Percentiles rank a stretch among this genome's conserved stretches.
Conservation (phyloP, 176 grass and related monocot genomes). For the Oryza meridionalis region DNA sequence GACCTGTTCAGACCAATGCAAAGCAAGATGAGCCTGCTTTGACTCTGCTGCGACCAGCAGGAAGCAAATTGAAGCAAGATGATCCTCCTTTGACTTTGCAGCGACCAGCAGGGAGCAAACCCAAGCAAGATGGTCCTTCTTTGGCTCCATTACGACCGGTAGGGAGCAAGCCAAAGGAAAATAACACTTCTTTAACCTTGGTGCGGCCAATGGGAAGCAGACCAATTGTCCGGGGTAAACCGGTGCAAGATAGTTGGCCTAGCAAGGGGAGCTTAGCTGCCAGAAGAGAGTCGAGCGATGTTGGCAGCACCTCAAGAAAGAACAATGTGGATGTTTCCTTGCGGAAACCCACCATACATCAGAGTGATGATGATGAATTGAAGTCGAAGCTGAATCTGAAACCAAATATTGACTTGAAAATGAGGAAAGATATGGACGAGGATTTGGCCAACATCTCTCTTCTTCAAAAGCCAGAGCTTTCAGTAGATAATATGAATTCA, state of each 20-base stretch:
- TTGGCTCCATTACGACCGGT: constrained; percentile 30
- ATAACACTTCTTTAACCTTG: constrained; percentile 28
- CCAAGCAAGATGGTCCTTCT: constrained; percentile 35
- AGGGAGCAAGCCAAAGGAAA: constrained; percentile 31
- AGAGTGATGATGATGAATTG: constrained; percentile 65
- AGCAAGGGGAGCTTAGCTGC: constrained; percentile 60
- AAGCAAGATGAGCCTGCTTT: constrained; percentile 45
- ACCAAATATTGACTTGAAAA: constrained; percentile 62
- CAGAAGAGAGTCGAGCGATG: constrained; percentile 17
- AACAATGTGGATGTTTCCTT: constrained; percentile 50
- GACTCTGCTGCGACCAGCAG: constrained; percentile 40
- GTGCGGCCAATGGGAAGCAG: constrained; percentile 47
- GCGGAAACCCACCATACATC: constrained; percentile 69
- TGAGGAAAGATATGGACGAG: constrained; percentile 71
- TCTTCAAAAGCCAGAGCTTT: constrained; percentile 74
- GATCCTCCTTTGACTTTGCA: constrained; percentile 41
- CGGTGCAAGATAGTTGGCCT: constrained; percentile 50
- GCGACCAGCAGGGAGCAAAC: constrained; percentile 44
- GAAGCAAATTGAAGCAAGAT: constrained; percentile 42
- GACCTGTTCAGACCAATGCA: constrained; percentile 37
- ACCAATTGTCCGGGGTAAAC: constrained; percentile 26
- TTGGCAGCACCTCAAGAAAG: constrained; percentile 27
- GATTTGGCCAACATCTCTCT: constrained; percentile 69
- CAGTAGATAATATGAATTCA: constrained; percentile 35
- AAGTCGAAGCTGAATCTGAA: constrained; percentile 64